These are phyloP conservation scores for Agapanthus africanus DNA, from an alignment of 106 monocot species.

Conservation along the genomic window DNA sequence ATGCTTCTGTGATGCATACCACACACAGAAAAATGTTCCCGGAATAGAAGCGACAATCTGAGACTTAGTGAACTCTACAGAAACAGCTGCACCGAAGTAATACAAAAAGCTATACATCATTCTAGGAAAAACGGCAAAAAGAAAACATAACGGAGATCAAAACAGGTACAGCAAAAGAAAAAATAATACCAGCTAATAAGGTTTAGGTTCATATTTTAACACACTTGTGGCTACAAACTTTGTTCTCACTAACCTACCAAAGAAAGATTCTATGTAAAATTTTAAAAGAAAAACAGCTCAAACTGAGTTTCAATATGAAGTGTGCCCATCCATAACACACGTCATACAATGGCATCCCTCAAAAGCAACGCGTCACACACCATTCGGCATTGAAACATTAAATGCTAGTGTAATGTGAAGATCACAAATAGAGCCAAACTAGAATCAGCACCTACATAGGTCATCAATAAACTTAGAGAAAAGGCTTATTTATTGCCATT, in stretches of 20 bases:
- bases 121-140: neutral
- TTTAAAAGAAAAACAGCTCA: too few relatives aligned
- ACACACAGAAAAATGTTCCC: slow-evolving; percentile 82
- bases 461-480: too few relatives aligned
- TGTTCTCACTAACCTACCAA: neutral
- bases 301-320: too few relatives aligned
- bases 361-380: too few relatives aligned
- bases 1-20: slow-evolving; percentile 92
- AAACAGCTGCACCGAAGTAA: slow-evolving; percentile 50
- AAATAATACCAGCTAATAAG: neutral
- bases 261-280: neutral
- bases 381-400: too few relatives aligned
- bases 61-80: slow-evolving; percentile 90
- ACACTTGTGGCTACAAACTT: neutral
- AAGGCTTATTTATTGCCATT: too few relatives aligned
- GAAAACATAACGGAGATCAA: neutral
- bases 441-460: too few relatives aligned
- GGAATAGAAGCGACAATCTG: slow-evolving; percentile 87
- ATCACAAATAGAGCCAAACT: too few relatives aligned
- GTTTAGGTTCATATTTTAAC: neutral
- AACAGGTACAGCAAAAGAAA: neutral
- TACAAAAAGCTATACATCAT: slow-evolving; percentile 11
- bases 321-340: too few relatives aligned
- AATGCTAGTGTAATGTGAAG: too few relatives aligned
- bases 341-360: too few relatives aligned